Evolutionary conservation across 352 stramenopile genomes (phyloP).

Genomic region (Aphanomyces astaci): DNA sequence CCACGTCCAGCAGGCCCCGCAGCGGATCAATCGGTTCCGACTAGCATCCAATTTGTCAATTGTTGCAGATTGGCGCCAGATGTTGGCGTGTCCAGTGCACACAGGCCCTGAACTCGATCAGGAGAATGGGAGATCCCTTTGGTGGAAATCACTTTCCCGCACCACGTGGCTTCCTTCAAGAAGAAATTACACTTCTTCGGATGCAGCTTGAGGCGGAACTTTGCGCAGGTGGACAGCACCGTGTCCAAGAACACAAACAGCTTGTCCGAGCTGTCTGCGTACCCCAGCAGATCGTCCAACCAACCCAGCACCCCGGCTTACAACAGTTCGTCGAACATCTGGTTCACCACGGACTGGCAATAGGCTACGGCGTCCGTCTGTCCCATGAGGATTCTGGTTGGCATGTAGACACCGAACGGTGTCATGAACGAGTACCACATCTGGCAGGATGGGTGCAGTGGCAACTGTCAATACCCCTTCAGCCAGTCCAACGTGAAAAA

Average conservation of each 20-base stretch:
- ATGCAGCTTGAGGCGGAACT: constrained; percentile 25
- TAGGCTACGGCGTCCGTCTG: constrained; percentile 27
- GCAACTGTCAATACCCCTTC: constrained; percentile 28
- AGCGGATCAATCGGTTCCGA: constrained; percentile 22
- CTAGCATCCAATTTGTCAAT: constrained; percentile 34
- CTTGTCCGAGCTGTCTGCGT: background rate
- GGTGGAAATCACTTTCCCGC: constrained; percentile 17
- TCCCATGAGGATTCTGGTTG: constrained; percentile 11
- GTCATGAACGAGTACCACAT: constrained; percentile 28
- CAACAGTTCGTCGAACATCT: constrained; percentile 26
- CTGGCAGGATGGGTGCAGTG: constrained; percentile 24
- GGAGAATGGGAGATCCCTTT: constrained; percentile 15
- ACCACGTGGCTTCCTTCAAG: constrained; percentile 24
- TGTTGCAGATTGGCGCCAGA: constrained; percentile 30
- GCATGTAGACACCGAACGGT: constrained; percentile 25
- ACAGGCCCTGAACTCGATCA: constrained; percentile 21
- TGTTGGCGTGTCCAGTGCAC: constrained; percentile 20
- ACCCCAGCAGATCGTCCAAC: constrained; percentile 29
- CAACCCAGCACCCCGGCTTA: constrained; percentile 25
- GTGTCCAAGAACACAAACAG: constrained; percentile 24
- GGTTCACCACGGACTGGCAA: constrained; percentile 25
- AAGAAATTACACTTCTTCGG: constrained; percentile 26
- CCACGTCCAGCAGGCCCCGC: constrained; percentile 20
- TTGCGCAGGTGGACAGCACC: constrained; percentile 8
- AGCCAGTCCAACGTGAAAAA: constrained; percentile 30